Evolutionary conservation across 1,139 yeast genomes (phyloP).

Genomic region (Wickerhamiella pararugosa): DNA sequence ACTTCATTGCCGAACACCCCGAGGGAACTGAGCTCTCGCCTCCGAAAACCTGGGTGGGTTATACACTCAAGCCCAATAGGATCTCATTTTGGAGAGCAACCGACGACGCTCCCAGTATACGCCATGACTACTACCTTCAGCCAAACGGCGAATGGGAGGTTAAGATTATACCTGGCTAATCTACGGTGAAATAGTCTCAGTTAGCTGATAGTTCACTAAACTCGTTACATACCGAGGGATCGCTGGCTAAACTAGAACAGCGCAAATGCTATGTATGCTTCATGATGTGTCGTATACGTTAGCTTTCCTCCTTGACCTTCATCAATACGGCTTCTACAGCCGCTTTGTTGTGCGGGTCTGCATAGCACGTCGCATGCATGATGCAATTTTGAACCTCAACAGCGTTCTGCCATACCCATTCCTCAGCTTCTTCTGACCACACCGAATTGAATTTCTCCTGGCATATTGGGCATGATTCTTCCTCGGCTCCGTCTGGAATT

Average conservation of each 20-base stretch:
- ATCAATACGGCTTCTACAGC: background rate
- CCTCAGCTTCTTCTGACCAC: constrained; percentile 81
- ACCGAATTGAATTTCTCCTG: constrained; percentile 66
- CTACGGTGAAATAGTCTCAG: background rate
- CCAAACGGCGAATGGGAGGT: background rate
- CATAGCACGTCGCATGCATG: constrained; percentile 69
- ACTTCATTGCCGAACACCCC: background rate
- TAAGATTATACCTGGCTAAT: constrained; percentile 1
- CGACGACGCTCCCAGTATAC: constrained; percentile 3
- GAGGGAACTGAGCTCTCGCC: background rate
- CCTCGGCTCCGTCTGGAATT: constrained; percentile 55
- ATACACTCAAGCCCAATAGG: background rate
- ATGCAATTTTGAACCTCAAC: constrained; percentile 53
- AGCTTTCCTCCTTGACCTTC: too few relatives aligned
- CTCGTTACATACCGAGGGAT: too few relatives aligned
- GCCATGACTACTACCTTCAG: constrained; percentile 1
- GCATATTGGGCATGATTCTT: constrained; percentile 59
- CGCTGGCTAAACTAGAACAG: too few relatives aligned
- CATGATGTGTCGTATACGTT: too few relatives aligned
- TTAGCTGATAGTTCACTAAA: too few relatives aligned
- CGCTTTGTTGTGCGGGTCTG: constrained; percentile 37
- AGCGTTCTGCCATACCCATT: constrained; percentile 91
- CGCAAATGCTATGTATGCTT: too few relatives aligned
- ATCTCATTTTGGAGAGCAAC: constrained; percentile 4
- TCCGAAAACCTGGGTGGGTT: constrained; percentile 2